Conservation (phyloP, 2,329 filamentous ascomycete genomes). For the Trichoderma breve region DNA sequence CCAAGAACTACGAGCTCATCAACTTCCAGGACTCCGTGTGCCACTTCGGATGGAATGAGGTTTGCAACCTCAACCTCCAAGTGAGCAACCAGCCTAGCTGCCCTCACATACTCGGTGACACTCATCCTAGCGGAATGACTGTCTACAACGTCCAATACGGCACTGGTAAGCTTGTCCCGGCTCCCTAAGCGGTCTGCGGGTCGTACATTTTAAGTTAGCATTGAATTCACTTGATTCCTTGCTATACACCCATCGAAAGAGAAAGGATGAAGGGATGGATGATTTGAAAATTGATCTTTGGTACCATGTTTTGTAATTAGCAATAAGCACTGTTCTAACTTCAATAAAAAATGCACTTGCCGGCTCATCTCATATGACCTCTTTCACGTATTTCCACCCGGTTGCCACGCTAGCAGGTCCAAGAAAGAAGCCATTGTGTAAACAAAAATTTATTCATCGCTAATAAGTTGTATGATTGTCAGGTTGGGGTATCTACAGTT, state of each 20-base stretch:
- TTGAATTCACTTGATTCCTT: background rate
- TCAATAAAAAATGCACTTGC: background rate
- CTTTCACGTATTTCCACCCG: background rate
- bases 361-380: background rate
- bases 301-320: background rate
- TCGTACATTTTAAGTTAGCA: background rate
- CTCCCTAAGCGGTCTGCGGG: background rate
- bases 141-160: conserved; percentile 54
- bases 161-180: conserved; percentile 39
- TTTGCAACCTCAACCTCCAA: conserved; percentile 48
- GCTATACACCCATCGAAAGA: background rate
- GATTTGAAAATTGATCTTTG: background rate
- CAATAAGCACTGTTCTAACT: background rate
- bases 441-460: background rate
- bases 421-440: background rate
- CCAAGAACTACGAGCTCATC: conserved; percentile 50
- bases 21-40: conserved; percentile 54
- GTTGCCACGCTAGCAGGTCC: background rate
- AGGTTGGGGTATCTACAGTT: conserved; percentile 17
- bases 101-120: conserved; percentile 43
- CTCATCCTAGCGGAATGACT: conserved; percentile 29
- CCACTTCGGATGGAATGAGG: conserved; percentile 50
- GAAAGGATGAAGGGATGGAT: background rate
- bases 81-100: conserved; percentile 52
- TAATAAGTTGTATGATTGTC: conserved; percentile 1